Conservation (phyloP, 2,329 filamentous ascomycete genomes). For the Alternaria viburni region DNA sequence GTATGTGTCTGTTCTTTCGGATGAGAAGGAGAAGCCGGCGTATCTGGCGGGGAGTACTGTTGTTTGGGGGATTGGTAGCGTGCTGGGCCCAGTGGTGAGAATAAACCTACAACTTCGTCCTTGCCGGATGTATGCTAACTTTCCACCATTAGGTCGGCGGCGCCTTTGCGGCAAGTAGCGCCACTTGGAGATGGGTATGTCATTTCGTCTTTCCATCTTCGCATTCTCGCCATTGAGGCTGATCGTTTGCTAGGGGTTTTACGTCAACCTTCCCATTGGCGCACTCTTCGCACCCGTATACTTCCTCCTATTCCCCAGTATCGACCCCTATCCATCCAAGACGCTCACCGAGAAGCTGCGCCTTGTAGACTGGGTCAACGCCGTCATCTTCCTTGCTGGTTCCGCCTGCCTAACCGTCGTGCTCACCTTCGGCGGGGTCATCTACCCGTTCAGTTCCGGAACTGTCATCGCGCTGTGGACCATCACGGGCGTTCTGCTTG, state of each 20-base stretch:
- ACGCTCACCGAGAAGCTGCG: constrained; percentile 39
- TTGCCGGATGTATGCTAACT: background rate
- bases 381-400: constrained; percentile 27
- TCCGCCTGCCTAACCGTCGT: constrained; percentile 8
- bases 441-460: background rate
- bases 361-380: constrained; percentile 54
- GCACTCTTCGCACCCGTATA: background rate
- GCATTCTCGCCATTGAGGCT: background rate
- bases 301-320: background rate
- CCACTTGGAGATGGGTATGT: constrained; percentile 40
- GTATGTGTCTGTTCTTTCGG: constrained; percentile 4
- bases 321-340: background rate
- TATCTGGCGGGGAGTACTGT: constrained; percentile 35
- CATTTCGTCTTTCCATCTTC: background rate
- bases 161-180: constrained; percentile 26
- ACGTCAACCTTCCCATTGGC: background rate
- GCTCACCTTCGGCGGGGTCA: background rate
- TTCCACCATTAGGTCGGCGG: constrained; percentile 29
- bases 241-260: background rate
- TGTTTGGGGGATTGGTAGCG: constrained; percentile 54
- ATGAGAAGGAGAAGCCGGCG: constrained; percentile 40
- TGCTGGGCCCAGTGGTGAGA: constrained; percentile 33
- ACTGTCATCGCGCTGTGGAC: constrained; percentile 47
- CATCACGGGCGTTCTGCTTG: constrained; percentile 53
- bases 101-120: background rate